These are phyloP conservation scores for Colletotrichum limetticola DNA, from an alignment of 2,329 filamentous ascomycete genomes.

Conservation along the genomic window DNA sequence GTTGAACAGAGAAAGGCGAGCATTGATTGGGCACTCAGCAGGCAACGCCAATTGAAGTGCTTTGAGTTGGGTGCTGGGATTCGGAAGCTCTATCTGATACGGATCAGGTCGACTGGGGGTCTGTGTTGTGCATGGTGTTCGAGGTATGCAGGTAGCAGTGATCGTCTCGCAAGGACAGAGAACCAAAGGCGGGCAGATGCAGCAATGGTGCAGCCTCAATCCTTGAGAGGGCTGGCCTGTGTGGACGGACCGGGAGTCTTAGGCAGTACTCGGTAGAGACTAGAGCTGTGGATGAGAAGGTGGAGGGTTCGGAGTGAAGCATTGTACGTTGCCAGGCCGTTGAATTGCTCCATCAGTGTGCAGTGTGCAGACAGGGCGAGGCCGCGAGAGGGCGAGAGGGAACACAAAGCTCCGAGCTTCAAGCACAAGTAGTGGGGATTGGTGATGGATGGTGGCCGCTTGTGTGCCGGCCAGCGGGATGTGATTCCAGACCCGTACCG, in stretches of 20 bases:
- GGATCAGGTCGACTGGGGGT: conserved; percentile 19
- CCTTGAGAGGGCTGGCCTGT: conserved; percentile 2
- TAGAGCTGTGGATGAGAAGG: conserved; percentile 13
- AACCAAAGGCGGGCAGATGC: conserved; percentile 28
- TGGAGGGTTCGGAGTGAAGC: not conserved
- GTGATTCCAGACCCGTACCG: conserved; percentile 30
- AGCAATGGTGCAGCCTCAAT: conserved; percentile 28
- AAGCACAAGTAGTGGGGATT: conserved; percentile 11
- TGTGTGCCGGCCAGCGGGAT: conserved; percentile 30
- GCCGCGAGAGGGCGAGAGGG: conserved; percentile 5
- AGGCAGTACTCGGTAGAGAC: too few species aligned
- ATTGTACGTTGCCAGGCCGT: conserved; percentile 26
- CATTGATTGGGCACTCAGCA: not conserved
- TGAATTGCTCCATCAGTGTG: conserved; percentile 21
- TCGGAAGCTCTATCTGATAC: conserved; percentile 27
- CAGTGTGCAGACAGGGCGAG: conserved; percentile 26
- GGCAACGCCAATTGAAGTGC: not conserved
- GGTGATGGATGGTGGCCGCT: conserved; percentile 28
- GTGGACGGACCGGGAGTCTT: not conserved
- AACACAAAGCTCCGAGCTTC: conserved; percentile 14
- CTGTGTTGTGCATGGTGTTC: conserved; percentile 31
- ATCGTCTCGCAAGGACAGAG: conserved; percentile 19
- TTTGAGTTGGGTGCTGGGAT: not conserved
- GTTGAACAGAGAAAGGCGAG: not conserved
- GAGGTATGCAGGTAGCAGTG: conserved; percentile 6